phyloP scores from a whole-genome alignment of 176 grass and related monocot species.

The Oryza meyeriana region DNA sequence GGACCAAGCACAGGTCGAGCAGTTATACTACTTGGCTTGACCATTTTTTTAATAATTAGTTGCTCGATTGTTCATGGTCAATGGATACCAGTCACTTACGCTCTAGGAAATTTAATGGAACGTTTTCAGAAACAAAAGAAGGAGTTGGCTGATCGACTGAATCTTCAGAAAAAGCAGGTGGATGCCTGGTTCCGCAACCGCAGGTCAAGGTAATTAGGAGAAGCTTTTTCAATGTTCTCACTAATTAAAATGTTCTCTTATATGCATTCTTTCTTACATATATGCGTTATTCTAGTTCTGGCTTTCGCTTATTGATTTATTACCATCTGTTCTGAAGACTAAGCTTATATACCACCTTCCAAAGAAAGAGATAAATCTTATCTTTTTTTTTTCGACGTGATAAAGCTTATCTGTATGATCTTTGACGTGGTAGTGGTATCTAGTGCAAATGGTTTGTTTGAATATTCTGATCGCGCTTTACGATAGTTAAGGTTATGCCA shows the following conservation, averaged over 20 bases:
- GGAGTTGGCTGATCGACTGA: slow-evolving; percentile 51
- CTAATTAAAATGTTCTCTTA: background rate
- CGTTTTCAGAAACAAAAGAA: slow-evolving; percentile 52
- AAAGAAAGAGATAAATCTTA: background rate
- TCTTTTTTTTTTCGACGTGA: too few species aligned
- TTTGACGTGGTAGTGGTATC: too few species aligned
- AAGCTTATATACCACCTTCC: background rate
- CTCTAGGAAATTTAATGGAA: slow-evolving; percentile 27
- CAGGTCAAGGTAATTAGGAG: slow-evolving; percentile 48
- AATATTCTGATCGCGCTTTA: too few species aligned
- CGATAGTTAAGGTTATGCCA: too few species aligned
- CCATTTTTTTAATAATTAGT: background rate
- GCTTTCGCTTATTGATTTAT: background rate
- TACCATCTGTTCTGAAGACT: background rate
- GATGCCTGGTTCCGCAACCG: slow-evolving; percentile 58
- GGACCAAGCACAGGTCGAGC: too few species aligned
- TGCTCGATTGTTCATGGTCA: background rate
- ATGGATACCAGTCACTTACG: background rate
- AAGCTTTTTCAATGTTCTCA: background rate
- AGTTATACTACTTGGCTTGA: background rate
- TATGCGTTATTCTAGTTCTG: background rate
- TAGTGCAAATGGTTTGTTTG: too few species aligned
- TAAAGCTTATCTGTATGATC: too few species aligned
- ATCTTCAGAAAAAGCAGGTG: slow-evolving; percentile 46
- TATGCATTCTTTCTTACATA: background rate